Evolutionary conservation across 257 asterid genomes (phyloP), one percentile per base, ranked within the genome.

Genomic region (Ophiorrhiza pumila): DNA sequence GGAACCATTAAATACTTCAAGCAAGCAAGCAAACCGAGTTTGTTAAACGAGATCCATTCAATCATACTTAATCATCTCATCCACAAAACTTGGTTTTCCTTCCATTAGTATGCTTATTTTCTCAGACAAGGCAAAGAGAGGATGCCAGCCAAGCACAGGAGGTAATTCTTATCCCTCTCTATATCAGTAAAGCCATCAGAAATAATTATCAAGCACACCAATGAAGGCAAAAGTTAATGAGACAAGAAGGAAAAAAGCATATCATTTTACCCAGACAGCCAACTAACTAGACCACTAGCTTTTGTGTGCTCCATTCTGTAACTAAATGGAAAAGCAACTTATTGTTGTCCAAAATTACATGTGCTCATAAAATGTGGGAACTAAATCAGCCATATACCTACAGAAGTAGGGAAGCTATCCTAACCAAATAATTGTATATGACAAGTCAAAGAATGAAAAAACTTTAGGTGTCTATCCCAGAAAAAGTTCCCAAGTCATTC

Each of bases 191-290:
- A 65, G 55, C 55, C 31, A 18, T 45, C 58, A 43, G 31, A 60
- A 45, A n/a, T n/a, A 32, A 45, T 22, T 45, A 60, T 59, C 37
- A 39, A 46, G 37, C 65, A 59, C 32, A n/a, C 52, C 22, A 63
- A n/a, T n/a, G n/a, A 25, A 23, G 47, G 35, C 32, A 35, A 59
- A 35, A 60, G 47, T 18, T 25, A 29, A 34, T n/a, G n/a, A n/a
- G n/a, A 42, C 53, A 67, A 37, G 14, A 71, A 58, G n/a, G 27
- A 63, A 20, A 34, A 29, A 34, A 62, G 68, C 68, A 62, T 53
- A 53, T 22, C 31, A 23, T 13, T 34, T 62, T 6, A 37, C 25
- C 49, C 32, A 37, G 18, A 22, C 34, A 37, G 18, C 49, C 45
- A 62, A 37, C 49, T 61, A 17, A 61, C n/a, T 32, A 59, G 65